Percentiles rank a stretch among this genome's conserved stretches.
These are phyloP conservation scores for Echinochloa phyllopogon DNA, from an alignment of 176 grass and related monocot species.

Conservation along the genomic window DNA sequence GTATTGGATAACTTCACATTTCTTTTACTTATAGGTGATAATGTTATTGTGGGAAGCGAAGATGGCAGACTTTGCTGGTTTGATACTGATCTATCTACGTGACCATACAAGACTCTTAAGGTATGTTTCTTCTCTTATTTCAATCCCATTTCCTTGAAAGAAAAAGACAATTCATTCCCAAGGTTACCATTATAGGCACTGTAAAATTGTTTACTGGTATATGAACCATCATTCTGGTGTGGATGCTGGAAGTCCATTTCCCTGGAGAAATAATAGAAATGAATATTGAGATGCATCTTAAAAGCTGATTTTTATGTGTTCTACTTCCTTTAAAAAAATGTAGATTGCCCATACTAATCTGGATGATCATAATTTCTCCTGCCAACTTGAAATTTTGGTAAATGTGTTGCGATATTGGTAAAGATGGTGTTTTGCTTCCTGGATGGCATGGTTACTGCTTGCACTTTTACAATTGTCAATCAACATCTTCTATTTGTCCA, in stretches of 20 bases:
- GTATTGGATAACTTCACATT: slow-evolving; percentile 14
- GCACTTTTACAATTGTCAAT: background rate
- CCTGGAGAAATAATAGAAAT: background rate
- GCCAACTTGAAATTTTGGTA: background rate
- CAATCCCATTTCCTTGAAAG: background rate
- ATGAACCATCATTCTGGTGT: background rate
- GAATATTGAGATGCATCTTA: background rate
- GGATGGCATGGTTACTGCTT: background rate
- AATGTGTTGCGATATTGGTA: background rate
- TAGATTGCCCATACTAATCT: background rate
- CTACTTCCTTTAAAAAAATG: background rate
- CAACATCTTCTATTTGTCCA: background rate
- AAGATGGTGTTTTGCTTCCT: slow-evolving; percentile 25
- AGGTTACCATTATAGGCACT: background rate
- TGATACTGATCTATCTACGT: slow-evolving; percentile 85
- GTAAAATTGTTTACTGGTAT: background rate
- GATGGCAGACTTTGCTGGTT: slow-evolving; percentile 99
- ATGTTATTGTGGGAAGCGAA: slow-evolving; percentile 94
- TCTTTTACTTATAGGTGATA: slow-evolving; percentile 68
- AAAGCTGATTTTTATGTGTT: slow-evolving; percentile 15
- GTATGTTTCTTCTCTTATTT: slow-evolving; percentile 53
- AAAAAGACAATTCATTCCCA: background rate
- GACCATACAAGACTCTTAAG: slow-evolving; percentile 88
- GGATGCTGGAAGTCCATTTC: background rate
- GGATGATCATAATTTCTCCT: background rate